phyloP scores from a whole-genome alignment of 2,329 filamentous ascomycete species.

The Venturia asperata region DNA sequence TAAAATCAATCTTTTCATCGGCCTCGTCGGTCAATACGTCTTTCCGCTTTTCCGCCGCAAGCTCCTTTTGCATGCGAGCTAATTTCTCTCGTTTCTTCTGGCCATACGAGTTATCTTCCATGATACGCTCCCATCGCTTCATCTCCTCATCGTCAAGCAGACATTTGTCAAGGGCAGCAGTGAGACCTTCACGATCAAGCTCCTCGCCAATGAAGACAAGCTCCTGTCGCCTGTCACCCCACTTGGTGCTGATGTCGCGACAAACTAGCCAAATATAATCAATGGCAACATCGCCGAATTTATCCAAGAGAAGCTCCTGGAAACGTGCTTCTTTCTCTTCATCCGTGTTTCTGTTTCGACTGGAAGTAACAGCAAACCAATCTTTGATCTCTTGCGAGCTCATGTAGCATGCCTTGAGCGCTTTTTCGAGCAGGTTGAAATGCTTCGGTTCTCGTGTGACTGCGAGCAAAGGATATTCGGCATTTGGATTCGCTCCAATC shows the following conservation, averaged over 20 bases:
- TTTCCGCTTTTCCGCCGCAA: not conserved
- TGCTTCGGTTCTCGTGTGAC: not conserved
- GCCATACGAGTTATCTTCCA: conserved; percentile 25
- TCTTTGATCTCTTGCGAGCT: not conserved
- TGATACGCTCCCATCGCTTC: conserved; percentile 35
- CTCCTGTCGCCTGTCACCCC: conserved; percentile 65
- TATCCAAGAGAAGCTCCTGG: not conserved
- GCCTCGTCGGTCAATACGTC: not conserved
- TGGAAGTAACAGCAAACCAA: conserved; percentile 7
- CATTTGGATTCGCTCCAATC: not conserved
- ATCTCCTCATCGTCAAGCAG: conserved; percentile 54
- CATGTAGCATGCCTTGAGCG: conserved; percentile 26
- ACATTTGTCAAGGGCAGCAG: conserved; percentile 51
- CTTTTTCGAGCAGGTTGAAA: conserved; percentile 35
- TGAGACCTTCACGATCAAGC: conserved; percentile 48
- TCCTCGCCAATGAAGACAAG: conserved; percentile 66
- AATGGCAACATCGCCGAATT: not conserved
- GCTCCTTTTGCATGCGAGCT: not conserved
- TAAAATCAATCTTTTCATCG: not conserved
- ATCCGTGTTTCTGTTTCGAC: not conserved
- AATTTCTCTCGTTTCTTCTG: conserved; percentile 20
- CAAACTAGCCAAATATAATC: conserved; percentile 43
- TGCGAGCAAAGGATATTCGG: not conserved
- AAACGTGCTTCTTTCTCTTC: not conserved
- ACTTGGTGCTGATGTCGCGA: conserved; percentile 38